Evolutionary conservation across 495 filamentous ascomycete genomes (phyloP).

Genomic region (Usnea hakonensis): DNA sequence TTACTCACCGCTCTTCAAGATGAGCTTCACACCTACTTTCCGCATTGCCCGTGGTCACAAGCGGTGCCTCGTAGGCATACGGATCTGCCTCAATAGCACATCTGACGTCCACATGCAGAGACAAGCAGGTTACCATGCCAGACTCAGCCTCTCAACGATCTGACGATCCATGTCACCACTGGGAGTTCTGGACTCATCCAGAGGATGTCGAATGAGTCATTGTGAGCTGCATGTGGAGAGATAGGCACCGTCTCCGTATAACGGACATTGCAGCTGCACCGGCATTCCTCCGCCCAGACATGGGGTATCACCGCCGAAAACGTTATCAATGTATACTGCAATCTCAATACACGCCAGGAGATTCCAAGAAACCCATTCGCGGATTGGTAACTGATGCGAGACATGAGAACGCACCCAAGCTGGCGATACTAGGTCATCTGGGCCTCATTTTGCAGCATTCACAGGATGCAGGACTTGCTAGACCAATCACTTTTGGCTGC

Average conservation of each 20-base stretch:
- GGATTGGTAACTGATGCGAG: neutral
- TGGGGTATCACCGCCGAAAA: neutral
- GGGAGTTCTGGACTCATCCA: neutral
- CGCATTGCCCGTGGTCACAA: neutral
- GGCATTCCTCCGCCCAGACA: neutral
- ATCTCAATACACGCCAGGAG: neutral
- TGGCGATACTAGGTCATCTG: neutral
- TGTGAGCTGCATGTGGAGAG: neutral
- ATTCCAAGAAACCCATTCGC: neutral
- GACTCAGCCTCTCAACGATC: neutral
- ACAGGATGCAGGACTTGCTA: neutral
- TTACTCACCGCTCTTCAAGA: neutral
- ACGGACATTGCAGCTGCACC: neutral
- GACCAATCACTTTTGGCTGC: neutral
- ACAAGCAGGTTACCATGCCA: neutral
- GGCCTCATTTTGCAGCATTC: neutral
- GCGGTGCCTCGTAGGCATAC: neutral
- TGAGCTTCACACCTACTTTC: neutral
- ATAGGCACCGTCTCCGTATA: neutral
- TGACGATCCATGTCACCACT: neutral
- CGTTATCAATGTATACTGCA: neutral
- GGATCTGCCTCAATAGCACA: neutral
- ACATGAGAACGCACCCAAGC: neutral
- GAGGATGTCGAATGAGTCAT: neutral
- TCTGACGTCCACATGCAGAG: neutral